A percentile compares a stretch with the other conserved stretches of the same genome.
Conservation (phyloP, 2,329 filamentous ascomycete species). For the Lachnellula arida region DNA sequence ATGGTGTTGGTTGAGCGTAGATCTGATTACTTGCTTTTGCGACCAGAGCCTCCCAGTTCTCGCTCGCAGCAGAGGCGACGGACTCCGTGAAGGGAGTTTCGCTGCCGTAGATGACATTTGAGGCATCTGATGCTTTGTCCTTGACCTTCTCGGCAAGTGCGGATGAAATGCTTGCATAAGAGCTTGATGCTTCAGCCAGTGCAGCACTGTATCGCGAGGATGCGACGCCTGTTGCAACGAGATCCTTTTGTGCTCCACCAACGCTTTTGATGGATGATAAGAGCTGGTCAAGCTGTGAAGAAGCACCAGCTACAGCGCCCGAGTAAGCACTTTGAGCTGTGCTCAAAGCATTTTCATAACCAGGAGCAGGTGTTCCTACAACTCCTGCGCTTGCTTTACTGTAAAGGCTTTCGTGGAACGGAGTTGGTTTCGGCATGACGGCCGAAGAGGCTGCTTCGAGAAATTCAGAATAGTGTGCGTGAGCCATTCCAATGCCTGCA, state of each 20-base stretch:
- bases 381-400: slow-evolving; percentile 20
- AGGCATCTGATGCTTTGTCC: slow-evolving; percentile 35
- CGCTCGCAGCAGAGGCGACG: slow-evolving; percentile 41
- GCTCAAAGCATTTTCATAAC: slow-evolving; percentile 21
- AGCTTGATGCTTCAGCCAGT: slow-evolving; percentile 40
- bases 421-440: slow-evolving; percentile 56
- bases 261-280: slow-evolving; percentile 37
- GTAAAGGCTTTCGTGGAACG: slow-evolving; percentile 36
- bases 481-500: slow-evolving; percentile 71
- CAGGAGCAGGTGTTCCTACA: slow-evolving; percentile 21
- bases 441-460: slow-evolving; percentile 66
- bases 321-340: slow-evolving; percentile 20
- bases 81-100: slow-evolving; percentile 50
- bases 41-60: slow-evolving; percentile 34
- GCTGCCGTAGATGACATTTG: slow-evolving; percentile 30
- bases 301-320: slow-evolving; percentile 35
- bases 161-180: slow-evolving; percentile 53
- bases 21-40: slow-evolving; percentile 31
- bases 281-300: slow-evolving; percentile 37
- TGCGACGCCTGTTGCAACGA: slow-evolving; percentile 37
- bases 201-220: slow-evolving; percentile 41
- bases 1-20: slow-evolving; percentile 30
- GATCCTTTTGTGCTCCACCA: slow-evolving; percentile 31
- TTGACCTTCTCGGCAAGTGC: slow-evolving; percentile 38
- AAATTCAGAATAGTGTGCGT: slow-evolving; percentile 75